Base-by-base conservation (phyloP, 208 protist genomes). In the Wallacemonas sp. region DNA sequence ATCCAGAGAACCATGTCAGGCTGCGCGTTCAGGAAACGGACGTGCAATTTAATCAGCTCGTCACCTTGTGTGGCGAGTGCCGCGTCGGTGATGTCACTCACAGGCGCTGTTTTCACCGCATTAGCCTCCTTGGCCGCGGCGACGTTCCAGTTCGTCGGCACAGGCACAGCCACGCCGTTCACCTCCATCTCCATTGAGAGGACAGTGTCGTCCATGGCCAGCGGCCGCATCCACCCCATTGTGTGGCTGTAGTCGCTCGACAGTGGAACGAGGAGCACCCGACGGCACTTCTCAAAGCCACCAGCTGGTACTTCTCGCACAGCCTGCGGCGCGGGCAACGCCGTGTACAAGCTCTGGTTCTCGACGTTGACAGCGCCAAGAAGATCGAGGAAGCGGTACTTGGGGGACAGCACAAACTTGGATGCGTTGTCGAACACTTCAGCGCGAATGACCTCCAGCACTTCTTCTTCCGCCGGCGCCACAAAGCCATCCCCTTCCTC, bases 181-280 rank as follows among this genome's bases (percentile, higher is more conserved):
- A 95, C 78, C n/a, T 21, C 63, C 13, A 95, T 73, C 36, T 45
- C 55, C 89, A 95, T 92, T 9, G 74, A 59, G 9, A 92, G 71
- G 0, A 17, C 54, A 0, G 1, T 22, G 19, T 72, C 77, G 12
- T 92, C 89, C 33, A 90, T 42, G 32, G 78, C 71, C 44, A 83
- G 65, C 9, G 85, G 81, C 34, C 72, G 34, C 82, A 95, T 85
- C 86, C 89, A 95, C 30, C 89, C 85, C 21, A 63, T 66, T 1
- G 63, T 80, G 62, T 91, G 81, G 29, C 66, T 66, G 57, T 89
- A 91, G 12, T 68, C 71, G 15, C n/a, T 46, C 12, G 78, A 73
- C 36, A 95, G 69, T 22, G 89, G 74, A 53, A 92, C 69, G 21
- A 95, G 72, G 19, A 95, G 65, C 1, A 95, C 86, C 26, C 85